Evolutionary conservation across 306 rosid species (phyloP), one percentile per base, ranked within the genome.

Genomic region (Ammopiptanthus mongolicus): DNA sequence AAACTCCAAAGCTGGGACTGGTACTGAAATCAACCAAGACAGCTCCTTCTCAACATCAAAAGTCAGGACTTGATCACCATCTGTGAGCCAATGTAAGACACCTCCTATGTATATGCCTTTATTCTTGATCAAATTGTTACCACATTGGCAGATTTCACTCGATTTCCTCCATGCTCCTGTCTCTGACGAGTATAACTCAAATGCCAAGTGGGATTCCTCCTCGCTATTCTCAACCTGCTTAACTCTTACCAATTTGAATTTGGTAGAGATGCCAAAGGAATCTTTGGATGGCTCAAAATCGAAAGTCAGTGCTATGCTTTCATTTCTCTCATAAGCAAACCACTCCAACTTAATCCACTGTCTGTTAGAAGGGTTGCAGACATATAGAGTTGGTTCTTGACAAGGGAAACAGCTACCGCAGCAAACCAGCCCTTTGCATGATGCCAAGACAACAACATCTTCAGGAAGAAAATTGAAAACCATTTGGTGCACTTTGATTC

Each of bases 301-400:
- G 71, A 86, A 80, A 73, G 80, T 84, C 34, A 90, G 34, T 23
- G 77, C 78, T 21, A 88, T 66, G 57, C 55, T 82, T 36, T 76
- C 83, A 4, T 37, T 36, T 10, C 25, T 76, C 9, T 70, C 52
- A 36, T 13, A 53, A 8, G 21, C 23, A 36, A 71, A 25, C 63
- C 75, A 85, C 8, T 71, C 37, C 51, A 88, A 41, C 4, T 51
- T 80, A 55, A 84, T 71, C 81, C 82, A 84, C 0, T 86, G 79
- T 82, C 17, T 86, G 34, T 56, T 78, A 10, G 60, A 73, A 69
- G 96, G 96, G 73, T 90, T 90, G 69, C 92, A 90, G 31, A 90
- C 61, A 71, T 90, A 90, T 5, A 90, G 25, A 25, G 48, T 47
- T 1, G 89, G 86, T 2, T 77, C 42, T 7, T 7, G 57, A 41